Base-by-base conservation (phyloP, 257 asterid genomes). In the Coffea eugenioides region DNA sequence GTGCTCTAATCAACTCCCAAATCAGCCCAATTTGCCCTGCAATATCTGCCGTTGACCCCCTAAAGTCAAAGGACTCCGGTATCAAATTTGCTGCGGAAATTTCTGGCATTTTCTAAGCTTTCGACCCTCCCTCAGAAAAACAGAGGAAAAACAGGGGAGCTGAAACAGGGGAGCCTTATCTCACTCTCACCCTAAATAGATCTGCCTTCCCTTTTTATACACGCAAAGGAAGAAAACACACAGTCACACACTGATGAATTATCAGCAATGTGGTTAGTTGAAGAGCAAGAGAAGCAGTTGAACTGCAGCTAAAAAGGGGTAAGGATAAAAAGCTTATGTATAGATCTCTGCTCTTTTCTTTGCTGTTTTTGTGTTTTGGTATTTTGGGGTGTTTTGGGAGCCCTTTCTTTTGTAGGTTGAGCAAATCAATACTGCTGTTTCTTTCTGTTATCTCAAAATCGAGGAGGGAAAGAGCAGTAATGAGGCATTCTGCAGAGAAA, bases 1-100 rank as follows among this genome's bases (percentile, higher is more conserved):
- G 98, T 66, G 89, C 92, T n/a, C 88, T 93, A 15, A 96, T 83
- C 1, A 92, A 87, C 82, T 94, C 97, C 99, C 99, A 96, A 27
- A 94, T 74, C 65, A 91, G 66, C 25, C 97, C 93, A 5, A 95
- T 73, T 84, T 90, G 92, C 69, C 95, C 91, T 43, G 89, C 86
- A 2, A 91, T 78, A 79, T 91, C 93, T 1, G 82, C 68, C 0
- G 92, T 73, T 68, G 92, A 84, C 6, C 92, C 95, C 76, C 93
- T 90, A 15, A 81, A 34, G 73, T 83, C 48, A n/a, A 90, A 80
- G 2, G 92, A 67, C 18, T 89, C 94, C 13, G 93, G 90, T 21
- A 89, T 54, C 18, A 90, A 85, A 67, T 88, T 84, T 69, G 81
- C 85, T 2, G 68, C 94, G 0, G 97, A 90, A 27, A 90, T 81